Conservation (phyloP, 441 rosid species). For the Heliophila coronopifolia region DNA sequence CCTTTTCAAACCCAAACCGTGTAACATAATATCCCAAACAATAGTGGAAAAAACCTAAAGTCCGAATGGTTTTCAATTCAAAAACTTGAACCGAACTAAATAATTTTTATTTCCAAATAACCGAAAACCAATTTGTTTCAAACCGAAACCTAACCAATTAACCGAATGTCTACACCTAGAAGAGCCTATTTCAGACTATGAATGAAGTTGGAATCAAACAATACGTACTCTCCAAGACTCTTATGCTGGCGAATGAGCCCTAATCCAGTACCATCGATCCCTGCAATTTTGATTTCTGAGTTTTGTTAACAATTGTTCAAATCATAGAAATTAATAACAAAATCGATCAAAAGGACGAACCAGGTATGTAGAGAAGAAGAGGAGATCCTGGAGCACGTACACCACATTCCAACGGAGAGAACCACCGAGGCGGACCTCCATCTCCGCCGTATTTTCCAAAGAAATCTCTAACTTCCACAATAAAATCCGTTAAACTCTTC, state of each 20-base stretch:
- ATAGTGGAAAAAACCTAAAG: no score
- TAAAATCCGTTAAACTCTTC: conserved; percentile 24
- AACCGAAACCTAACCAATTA: no score
- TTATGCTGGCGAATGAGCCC: conserved; percentile 63
- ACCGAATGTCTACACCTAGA: no score
- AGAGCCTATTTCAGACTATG: no score
- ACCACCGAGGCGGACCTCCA: conserved; percentile 71
- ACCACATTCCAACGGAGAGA: conserved; percentile 63
- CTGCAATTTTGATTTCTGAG: conserved; percentile 30
- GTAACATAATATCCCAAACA: no score
- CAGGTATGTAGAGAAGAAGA: conserved; percentile 66
- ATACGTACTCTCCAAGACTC: conserved; percentile 56
- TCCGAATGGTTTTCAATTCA: no score
- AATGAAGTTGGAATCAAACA: neutral
- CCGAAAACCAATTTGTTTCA: no score
- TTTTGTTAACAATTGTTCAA: neutral
- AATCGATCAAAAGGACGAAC: conserved; percentile 25
- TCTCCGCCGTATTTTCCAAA: conserved; percentile 29
- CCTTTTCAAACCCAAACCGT: no score
- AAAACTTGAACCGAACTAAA: no score
- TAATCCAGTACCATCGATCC: conserved; percentile 83
- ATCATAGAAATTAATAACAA: neutral
- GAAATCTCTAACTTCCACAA: conserved; percentile 23
- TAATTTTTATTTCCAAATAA: no score
- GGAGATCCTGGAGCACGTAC: conserved; percentile 46